Evolutionary conservation across 225 moss, liverwort and hornwort genomes (phyloP).

Genomic region (Rhytidiadelphus loreus): DNA sequence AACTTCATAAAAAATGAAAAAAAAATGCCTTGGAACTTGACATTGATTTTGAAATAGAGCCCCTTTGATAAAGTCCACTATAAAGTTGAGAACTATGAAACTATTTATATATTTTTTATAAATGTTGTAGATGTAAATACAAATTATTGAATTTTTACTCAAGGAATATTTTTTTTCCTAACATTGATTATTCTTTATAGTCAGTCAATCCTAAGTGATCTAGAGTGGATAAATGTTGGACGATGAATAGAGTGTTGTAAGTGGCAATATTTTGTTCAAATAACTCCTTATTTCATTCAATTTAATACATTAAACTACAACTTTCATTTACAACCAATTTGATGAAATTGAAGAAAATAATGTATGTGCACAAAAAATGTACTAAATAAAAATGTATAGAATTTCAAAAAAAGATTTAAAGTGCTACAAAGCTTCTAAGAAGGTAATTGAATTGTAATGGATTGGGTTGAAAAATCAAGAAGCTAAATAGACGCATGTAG

Average conservation of each 20-base stretch:
- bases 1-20: no score
- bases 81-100: background rate
- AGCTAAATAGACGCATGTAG: accelerated
- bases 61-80: background rate
- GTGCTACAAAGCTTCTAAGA: accelerated
- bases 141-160: background rate
- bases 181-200: background rate
- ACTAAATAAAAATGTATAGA: background rate
- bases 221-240: no score
- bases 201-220: accelerated
- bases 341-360: background rate
- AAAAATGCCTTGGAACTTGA: no score
- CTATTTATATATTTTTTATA: background rate
- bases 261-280: background rate
- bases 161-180: background rate
- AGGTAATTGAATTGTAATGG: background rate
- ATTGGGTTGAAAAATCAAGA: accelerated
- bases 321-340: accelerated
- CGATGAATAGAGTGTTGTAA: background rate
- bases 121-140: background rate
- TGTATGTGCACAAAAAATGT: background rate
- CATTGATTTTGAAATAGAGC: background rate
- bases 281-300: background rate
- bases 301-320: background rate
- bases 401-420: no score